Evolutionary conservation across 352 stramenopile species (phyloP), one percentile per base, ranked within the genome.

Genomic region (Blastocystis sp.): DNA sequence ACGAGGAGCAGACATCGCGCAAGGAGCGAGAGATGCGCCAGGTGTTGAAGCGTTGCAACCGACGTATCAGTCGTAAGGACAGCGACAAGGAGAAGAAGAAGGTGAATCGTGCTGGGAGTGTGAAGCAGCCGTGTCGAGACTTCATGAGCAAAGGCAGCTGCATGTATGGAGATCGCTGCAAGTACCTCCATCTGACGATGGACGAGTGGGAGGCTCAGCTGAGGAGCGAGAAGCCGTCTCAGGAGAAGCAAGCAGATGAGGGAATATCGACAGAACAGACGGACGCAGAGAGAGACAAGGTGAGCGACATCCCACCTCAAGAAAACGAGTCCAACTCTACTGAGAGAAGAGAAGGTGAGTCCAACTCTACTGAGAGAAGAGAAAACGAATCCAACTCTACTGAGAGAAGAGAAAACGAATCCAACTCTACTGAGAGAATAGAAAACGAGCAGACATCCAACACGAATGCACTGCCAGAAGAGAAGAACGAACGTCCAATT

Each of bases 11-110:
- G 79, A 88, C 95, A 43, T 91, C 94, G 76, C 92, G 92, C 76
- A 96, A 96, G 80, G 93, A 96, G 64, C 89, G 92, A 69, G 93
- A 95, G 90, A 95, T 96, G 94, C 95, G 95, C 91, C 95, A 95
- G 70, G 93, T 96, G 70, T 90, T 96, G 61, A 91, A 95, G 0
- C 94, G 94, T 90, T 95, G 95, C 59, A 92, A 94, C 43, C 93
- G 94, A 20, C 93, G 94, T 73, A 94, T 93, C 23, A 91, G 93
- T 41, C 95, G 95, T 68, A 94, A 95, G 89, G 95, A 93, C 64
- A 92, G 92, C 87, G 94, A 95, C 90, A 96, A 95, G 91, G 93
- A 95, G 89, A 96, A 68, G 73, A 84, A 84, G 73, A 53, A 64
- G n/a, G 23, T 34, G 95, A 90, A 92, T 92, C 55, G 91, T 94